Evolutionary conservation across 768 basidiomycete species (phyloP).

Genomic region (Trametes gibbosa): DNA sequence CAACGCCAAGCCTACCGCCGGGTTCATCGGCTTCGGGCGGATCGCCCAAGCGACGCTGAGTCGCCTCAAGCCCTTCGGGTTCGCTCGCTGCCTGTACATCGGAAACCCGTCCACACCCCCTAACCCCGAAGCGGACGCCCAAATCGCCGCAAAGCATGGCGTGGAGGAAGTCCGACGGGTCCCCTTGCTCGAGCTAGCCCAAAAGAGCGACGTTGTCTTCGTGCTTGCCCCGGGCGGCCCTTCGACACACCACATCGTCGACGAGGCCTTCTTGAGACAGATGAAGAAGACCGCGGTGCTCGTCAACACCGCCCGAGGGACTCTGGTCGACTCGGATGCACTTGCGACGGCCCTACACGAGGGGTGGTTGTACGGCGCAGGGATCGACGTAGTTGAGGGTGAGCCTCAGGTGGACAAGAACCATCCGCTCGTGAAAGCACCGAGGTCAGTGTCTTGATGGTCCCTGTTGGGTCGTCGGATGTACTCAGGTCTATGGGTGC

Average conservation of each 20-base stretch:
- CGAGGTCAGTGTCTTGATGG: constrained; percentile 48
- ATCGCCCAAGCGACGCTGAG: constrained; percentile 84
- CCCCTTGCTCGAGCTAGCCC: constrained; percentile 64
- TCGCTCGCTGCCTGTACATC: constrained; percentile 70
- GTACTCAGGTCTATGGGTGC: neutral
- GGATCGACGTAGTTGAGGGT: constrained; percentile 91
- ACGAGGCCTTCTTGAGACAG: constrained; percentile 64
- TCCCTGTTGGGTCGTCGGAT: neutral
- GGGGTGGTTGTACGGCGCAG: constrained; percentile 87
- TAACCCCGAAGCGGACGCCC: constrained; percentile 38
- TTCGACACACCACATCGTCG: constrained; percentile 69
- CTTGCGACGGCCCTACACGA: constrained; percentile 75
- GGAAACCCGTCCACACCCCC: constrained; percentile 52
- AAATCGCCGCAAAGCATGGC: constrained; percentile 28
- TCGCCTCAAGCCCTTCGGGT: constrained; percentile 80
- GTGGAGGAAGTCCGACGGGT: constrained; percentile 51
- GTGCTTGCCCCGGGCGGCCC: constrained; percentile 76
- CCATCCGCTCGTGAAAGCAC: constrained; percentile 79
- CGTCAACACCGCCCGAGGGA: constrained; percentile 84
- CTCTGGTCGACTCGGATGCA: constrained; percentile 88
- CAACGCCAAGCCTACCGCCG: constrained; percentile 62
- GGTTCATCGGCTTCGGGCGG: constrained; percentile 94
- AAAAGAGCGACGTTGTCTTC: constrained; percentile 80
- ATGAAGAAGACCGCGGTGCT: constrained; percentile 87
- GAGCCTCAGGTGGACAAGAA: constrained; percentile 74